phyloP scores from a whole-genome alignment of 176 grass and related monocot species.

The Aegilops sharonensis region DNA sequence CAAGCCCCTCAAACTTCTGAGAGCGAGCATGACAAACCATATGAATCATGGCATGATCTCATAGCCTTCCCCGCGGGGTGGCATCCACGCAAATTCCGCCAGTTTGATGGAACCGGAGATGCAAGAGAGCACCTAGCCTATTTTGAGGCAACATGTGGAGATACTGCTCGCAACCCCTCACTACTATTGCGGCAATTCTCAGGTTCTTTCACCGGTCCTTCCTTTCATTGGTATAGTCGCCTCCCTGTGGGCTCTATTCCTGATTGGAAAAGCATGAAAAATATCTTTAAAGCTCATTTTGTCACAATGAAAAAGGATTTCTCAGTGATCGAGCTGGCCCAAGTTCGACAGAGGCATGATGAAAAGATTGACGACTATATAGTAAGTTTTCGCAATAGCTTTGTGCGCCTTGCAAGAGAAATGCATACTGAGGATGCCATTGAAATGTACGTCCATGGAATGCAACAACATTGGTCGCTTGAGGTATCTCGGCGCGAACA shows the following conservation, averaged over 20 bases:
- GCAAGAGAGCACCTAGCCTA: not conserved
- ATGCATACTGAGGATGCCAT: not conserved
- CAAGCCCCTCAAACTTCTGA: not conserved
- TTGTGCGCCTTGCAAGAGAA: not conserved
- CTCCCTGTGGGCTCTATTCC: not conserved
- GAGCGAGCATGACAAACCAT: conserved; percentile 7
- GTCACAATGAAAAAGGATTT: not conserved
- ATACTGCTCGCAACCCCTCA: not conserved
- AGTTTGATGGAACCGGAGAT: not conserved
- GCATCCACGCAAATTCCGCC: conserved; percentile 10
- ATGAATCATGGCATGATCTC: conserved; percentile 16
- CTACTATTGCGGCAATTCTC: not conserved
- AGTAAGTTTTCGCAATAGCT: not conserved
- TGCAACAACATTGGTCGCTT: not conserved
- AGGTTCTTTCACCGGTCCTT: not conserved
- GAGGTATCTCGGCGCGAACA: not conserved
- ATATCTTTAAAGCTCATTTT: not conserved
- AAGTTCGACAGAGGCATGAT: not conserved
- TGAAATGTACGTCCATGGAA: not conserved
- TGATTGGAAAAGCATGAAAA: not conserved
- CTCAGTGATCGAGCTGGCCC: not conserved
- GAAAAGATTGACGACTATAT: not conserved
- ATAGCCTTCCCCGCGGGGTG: not conserved
- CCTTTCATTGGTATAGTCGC: conserved; percentile 20
- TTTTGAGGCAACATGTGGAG: conserved; percentile 1